A percentile compares a stretch with the other conserved stretches of the same genome.
These are phyloP conservation scores for Nelumbo lutea DNA, from an alignment of 164 flowering plant genomes.

Conservation along the genomic window DNA sequence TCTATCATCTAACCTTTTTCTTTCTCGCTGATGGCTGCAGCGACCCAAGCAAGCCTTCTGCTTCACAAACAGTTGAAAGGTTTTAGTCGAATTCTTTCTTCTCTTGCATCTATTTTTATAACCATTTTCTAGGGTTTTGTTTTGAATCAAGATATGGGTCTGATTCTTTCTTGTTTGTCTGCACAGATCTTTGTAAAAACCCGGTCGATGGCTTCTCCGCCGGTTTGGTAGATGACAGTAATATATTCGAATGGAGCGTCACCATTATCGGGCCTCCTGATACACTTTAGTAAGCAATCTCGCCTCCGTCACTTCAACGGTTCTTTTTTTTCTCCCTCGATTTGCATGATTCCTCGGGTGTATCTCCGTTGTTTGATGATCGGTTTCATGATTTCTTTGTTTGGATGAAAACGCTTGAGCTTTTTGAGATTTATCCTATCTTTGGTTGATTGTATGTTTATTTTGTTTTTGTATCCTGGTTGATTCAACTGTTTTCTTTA, in stretches of 20 bases:
- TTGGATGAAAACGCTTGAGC: no score
- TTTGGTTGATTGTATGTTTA: no score
- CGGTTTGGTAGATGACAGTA: constrained; percentile 60
- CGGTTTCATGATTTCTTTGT: no score
- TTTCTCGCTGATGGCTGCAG: constrained; percentile 55
- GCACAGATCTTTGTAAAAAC: constrained; percentile 51
- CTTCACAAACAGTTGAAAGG: constrained; percentile 78
- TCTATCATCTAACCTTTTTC: constrained; percentile 11
- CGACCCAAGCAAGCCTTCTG: constrained; percentile 73
- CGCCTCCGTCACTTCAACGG: not conserved
- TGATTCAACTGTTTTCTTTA: no score
- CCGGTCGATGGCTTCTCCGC: constrained; percentile 83
- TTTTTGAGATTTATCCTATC: no score
- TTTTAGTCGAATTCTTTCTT: constrained; percentile 6
- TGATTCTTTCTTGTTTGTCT: constrained; percentile 12
- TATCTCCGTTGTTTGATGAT: not conserved
- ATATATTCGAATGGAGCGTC: constrained; percentile 73
- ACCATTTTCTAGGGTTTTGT: not conserved
- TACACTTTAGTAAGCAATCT: constrained; percentile 50
- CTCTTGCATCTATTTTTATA: not conserved
- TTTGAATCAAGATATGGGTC: not conserved
- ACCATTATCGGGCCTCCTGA: constrained; percentile 78
- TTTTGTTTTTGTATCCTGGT: no score
- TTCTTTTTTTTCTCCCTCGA: not conserved
- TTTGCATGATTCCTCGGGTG: constrained; percentile 1